phyloP scores from a whole-genome alignment of 2,329 filamentous ascomycete genomes.

The Thermothelomyces thermophilus region DNA sequence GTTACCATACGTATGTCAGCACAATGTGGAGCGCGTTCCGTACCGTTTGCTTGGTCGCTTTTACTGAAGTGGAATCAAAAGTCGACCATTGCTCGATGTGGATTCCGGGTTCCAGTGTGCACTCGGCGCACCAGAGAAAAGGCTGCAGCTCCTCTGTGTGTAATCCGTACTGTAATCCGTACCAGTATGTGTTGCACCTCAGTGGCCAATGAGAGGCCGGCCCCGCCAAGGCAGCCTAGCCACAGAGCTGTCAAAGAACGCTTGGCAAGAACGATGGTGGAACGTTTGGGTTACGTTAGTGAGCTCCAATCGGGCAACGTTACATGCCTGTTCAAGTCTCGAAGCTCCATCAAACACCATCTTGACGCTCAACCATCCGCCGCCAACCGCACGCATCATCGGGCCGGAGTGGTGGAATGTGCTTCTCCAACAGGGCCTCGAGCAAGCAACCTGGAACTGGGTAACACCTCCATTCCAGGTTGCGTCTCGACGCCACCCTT shows the following conservation, averaged over 20 bases:
- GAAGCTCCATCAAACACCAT: not conserved
- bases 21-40: too few species aligned
- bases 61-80: not conserved
- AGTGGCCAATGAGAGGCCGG: not conserved
- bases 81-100: not conserved
- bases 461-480: not conserved
- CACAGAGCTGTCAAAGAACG: too few species aligned
- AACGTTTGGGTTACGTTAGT: constrained; percentile 12
- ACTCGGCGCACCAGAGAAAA: too few species aligned
- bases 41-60: too few species aligned
- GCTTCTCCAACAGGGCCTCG: too few species aligned
- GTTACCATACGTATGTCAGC: not conserved
- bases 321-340: constrained; percentile 16
- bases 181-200: too few species aligned
- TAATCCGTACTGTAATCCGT: too few species aligned
- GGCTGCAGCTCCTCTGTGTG: too few species aligned
- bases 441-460: too few species aligned
- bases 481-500: not conserved
- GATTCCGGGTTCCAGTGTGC: not conserved
- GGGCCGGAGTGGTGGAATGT: too few species aligned
- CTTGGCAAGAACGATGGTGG: constrained; percentile 13
- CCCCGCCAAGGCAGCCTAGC: constrained; percentile 2
- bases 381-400: not conserved
- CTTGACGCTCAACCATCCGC: not conserved
- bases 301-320: constrained; percentile 21